These are phyloP conservation scores for Jacaranda mimosifolia DNA, from an alignment of 257 asterid genomes.

Conservation along the genomic window DNA sequence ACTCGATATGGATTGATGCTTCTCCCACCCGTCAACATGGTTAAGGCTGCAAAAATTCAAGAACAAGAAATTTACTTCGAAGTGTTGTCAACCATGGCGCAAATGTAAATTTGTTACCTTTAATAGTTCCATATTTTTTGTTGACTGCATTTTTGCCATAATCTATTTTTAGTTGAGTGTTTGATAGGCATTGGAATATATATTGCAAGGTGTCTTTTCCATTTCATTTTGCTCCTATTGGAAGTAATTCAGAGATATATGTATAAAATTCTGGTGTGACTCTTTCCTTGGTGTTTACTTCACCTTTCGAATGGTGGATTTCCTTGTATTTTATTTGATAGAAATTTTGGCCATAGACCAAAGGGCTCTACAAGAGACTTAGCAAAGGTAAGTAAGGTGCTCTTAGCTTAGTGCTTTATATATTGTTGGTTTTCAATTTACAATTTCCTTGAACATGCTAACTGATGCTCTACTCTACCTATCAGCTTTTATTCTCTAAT, in stretches of 20 bases:
- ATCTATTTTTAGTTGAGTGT: conserved; percentile 24
- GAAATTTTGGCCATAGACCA: conserved; percentile 1
- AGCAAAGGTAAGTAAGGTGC: background rate
- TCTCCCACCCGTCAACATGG: conserved; percentile 95
- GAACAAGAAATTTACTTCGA: conserved; percentile 91
- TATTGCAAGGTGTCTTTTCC: conserved; percentile 5
- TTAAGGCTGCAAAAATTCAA: conserved; percentile 96
- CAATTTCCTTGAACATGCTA: background rate
- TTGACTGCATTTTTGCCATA: conserved; percentile 20
- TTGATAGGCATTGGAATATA: conserved; percentile 8
- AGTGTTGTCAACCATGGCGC: conserved; percentile 95
- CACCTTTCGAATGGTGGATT: conserved; percentile 2
- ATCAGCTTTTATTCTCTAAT: conserved; percentile 24
- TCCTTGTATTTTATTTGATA: conserved; percentile 5
- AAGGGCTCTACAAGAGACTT: conserved; percentile 16
- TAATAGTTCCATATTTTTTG: conserved; percentile 28
- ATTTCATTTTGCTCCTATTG: conserved; percentile 13
- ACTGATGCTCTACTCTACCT: background rate
- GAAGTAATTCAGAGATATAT: background rate
- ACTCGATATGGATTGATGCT: conserved; percentile 90
- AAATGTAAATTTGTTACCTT: conserved; percentile 54
- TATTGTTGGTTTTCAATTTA: background rate
- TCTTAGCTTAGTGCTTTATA: conserved; percentile 5
- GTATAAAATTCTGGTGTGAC: conserved; percentile 9
- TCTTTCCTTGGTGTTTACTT: background rate